These are phyloP conservation scores for Magnaporthiopsis incrustans DNA, from an alignment of 2,329 filamentous ascomycete genomes.

Conservation along the genomic window DNA sequence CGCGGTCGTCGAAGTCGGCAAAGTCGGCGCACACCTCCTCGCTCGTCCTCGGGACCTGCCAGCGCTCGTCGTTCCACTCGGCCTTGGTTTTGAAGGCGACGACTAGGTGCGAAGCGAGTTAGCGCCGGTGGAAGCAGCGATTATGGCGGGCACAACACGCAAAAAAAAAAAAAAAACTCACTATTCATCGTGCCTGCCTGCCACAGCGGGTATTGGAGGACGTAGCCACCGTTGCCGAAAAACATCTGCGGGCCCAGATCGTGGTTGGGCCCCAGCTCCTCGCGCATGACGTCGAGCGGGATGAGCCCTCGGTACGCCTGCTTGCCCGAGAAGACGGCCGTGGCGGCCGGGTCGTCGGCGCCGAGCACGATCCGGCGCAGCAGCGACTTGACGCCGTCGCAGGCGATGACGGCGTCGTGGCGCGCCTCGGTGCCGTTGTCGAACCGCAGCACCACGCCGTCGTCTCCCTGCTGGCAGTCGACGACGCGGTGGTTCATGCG, in stretches of 20 bases:
- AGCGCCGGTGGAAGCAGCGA: not conserved
- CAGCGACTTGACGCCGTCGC: constrained; percentile 53
- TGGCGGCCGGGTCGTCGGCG: constrained; percentile 30
- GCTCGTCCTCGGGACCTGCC: constrained; percentile 18
- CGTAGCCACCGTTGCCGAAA: constrained; percentile 25
- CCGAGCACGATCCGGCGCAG: constrained; percentile 44
- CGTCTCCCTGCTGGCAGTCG: constrained; percentile 14
- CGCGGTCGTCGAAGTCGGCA: constrained; percentile 22
- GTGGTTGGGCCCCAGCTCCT: constrained; percentile 11
- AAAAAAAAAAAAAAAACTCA: not conserved
- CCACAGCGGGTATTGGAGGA: constrained; percentile 55
- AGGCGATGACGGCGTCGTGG: constrained; percentile 36
- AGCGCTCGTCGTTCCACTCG: constrained; percentile 19
- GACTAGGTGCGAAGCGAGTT: constrained; percentile 13
- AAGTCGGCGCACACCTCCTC: constrained; percentile 28
- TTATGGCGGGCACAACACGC: not conserved
- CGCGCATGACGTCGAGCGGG: constrained; percentile 42
- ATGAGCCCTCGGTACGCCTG: constrained; percentile 45
- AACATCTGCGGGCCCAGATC: not conserved
- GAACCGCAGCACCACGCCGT: constrained; percentile 15
- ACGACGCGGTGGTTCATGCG: constrained; percentile 21
- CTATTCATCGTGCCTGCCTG: constrained; percentile 29
- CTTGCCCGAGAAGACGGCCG: constrained; percentile 41
- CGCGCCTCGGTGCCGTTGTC: constrained; percentile 13
- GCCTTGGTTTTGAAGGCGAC: constrained; percentile 29